A percentile compares a stretch with the other conserved stretches of the same genome.
Evolutionary conservation across 108 stramenopile species (phyloP).

Genomic region (Aureococcus anophagefferens): DNA sequence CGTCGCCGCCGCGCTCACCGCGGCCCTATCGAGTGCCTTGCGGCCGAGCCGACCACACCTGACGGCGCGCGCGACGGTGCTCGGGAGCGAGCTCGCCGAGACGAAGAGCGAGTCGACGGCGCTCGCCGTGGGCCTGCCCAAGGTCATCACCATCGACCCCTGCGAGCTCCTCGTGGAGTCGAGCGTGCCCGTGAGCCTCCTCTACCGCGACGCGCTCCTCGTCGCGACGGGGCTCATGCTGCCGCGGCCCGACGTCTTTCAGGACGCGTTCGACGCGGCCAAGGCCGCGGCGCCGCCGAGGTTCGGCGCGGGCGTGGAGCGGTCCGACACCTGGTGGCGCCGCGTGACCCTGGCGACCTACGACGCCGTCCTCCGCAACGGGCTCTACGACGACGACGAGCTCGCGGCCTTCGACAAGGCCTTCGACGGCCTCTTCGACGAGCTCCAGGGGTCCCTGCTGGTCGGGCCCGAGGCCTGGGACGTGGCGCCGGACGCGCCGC

Average conservation of each 20-base stretch:
- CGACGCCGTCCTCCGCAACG: background rate
- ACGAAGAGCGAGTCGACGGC: no score
- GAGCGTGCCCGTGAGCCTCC: background rate
- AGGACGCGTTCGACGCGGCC: background rate
- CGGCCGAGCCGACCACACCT: no score
- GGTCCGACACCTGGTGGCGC: background rate
- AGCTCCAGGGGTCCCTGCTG: background rate
- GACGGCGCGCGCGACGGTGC: no score
- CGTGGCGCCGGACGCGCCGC: background rate
- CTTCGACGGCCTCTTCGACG: background rate
- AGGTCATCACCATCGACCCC: background rate
- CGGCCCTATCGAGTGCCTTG: no score
- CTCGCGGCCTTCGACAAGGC: background rate
- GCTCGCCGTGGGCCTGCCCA: background rate
- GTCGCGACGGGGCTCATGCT: background rate
- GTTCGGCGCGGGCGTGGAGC: background rate
- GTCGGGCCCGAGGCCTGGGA: background rate
- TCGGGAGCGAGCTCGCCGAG: no score
- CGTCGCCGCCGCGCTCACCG: no score
- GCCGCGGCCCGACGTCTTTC: background rate
- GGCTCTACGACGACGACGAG: background rate
- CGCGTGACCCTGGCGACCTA: background rate
- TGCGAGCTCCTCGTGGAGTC: background rate
- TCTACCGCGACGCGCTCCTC: background rate
- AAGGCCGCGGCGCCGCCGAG: background rate